Evolutionary conservation across 164 flowering plant genomes (phyloP), one percentile per base, ranked within the genome.

Genomic region (Sextonia rubra): DNA sequence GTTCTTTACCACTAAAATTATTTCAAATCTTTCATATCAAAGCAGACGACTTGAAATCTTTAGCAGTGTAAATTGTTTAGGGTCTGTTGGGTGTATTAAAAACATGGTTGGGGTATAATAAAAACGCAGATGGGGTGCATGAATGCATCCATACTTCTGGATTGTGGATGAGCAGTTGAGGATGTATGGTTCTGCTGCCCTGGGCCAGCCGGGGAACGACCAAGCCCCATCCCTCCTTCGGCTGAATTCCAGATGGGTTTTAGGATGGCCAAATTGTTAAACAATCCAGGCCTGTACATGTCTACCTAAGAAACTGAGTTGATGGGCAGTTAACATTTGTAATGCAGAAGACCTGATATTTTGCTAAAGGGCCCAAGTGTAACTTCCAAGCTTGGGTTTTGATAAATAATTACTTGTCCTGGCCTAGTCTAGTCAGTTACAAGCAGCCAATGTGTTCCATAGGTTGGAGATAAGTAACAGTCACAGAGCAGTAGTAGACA

Each of bases 21-120:
- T 23, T 24, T 71, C 55, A 64, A 70, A 61, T 11, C 64, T 61
- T 23, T 23, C 20, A 47, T 44, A 47, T 68, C 30, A 52, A 66
- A 48, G 52, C 61, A 60, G 29, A 23, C 27, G 2, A 18, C 25
- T 44, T 62, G 47, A 3, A 20, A 23, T 22, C 20, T 65, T 7
- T 29, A 55, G 55, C 11, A 62, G 68, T 25, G 52, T 55, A 6
- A 37, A 44, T 58, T 23, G 20, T 44, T 62, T 68, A 47, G 22
- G 7, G 27, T 55, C 56, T 37, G 58, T 15, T 52, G n/a, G 20
- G n/a, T 52, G 17, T 18, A 3, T 52, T 20, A 15, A 52, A 52
- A 52, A 52, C 17, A 20, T 52, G 58, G 58, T 14, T 15, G 58
- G 58, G n/a, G 20, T 15, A 2, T 52, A 5, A 15, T 20, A 15